phyloP scores from a whole-genome alignment of 2,329 filamentous ascomycete genomes.

The Boeremia exigua region DNA sequence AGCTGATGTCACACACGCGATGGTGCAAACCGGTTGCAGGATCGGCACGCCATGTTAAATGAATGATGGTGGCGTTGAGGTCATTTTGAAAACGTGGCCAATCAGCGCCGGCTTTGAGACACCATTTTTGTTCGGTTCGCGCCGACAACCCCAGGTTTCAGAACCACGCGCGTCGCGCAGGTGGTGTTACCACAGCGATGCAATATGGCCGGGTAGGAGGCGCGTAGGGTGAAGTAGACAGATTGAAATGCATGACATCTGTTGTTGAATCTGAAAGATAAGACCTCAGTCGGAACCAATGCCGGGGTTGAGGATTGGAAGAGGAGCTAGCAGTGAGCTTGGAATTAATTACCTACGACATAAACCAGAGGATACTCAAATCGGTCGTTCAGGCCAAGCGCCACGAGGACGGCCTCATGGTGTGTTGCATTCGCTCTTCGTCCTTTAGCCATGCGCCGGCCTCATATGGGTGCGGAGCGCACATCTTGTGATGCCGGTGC shows the following conservation, averaged over 20 bases:
- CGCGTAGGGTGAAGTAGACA: not conserved
- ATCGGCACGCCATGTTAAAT: conserved; percentile 25
- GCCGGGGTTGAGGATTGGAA: not conserved
- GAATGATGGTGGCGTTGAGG: conserved; percentile 22
- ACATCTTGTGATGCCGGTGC: conserved; percentile 5
- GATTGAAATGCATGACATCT: not conserved
- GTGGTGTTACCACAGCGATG: conserved; percentile 17
- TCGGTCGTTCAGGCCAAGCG: not conserved
- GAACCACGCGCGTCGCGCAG: conserved; percentile 28
- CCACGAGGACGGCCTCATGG: conserved; percentile 4
- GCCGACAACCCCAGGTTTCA: conserved; percentile 21
- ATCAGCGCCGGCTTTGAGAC: conserved; percentile 20
- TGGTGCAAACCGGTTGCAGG: conserved; percentile 26
- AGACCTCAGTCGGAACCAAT: not conserved
- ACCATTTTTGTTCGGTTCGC: conserved; percentile 23
- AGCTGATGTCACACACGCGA: conserved; percentile 44
- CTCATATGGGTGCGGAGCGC: not conserved
- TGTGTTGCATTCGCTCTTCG: not conserved
- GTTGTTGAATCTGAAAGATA: conserved; percentile 1
- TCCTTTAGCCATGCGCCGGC: not conserved
- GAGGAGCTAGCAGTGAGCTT: not conserved
- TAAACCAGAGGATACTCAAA: not conserved
- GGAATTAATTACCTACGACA: conserved; percentile 5
- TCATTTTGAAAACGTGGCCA: conserved; percentile 25
- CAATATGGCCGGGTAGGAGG: not conserved